Conservation (phyloP, 2,329 filamentous ascomycete species). For the Colletotrichum liriopes region DNA sequence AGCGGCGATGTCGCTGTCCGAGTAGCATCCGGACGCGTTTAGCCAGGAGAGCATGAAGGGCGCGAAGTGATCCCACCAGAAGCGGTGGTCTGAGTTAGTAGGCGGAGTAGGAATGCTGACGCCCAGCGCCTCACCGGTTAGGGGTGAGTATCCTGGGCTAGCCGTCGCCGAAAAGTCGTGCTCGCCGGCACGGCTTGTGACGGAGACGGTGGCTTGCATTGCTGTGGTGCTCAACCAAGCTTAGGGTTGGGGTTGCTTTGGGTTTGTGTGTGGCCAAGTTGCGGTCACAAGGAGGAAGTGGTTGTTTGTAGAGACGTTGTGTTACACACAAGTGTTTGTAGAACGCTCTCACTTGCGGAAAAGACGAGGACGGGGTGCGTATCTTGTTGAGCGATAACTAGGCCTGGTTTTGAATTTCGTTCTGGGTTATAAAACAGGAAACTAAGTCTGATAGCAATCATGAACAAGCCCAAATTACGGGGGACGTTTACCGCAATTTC, state of each 20-base stretch:
- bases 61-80: constrained; percentile 16
- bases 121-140: not conserved
- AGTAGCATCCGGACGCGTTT: constrained; percentile 5
- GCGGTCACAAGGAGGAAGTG: not conserved
- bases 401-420: no score
- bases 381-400: no score
- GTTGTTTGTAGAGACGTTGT: not conserved
- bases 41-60: constrained; percentile 6
- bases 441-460: no score
- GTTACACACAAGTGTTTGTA: no score
- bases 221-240: no score
- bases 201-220: constrained; percentile 9
- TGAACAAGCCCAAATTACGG: no score
- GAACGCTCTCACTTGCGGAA: no score
- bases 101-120: constrained; percentile 1
- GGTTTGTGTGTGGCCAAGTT: not conserved
- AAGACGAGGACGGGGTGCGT: no score
- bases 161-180: not conserved
- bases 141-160: not conserved
- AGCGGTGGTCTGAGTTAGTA: constrained; percentile 6
- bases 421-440: no score
- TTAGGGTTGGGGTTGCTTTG: no score
- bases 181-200: not conserved
- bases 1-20: constrained; percentile 3
- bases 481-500: no score